Base-by-base conservation (phyloP, 371 early-diverging fungal genomes). In the Sporodiniella umbellata region DNA sequence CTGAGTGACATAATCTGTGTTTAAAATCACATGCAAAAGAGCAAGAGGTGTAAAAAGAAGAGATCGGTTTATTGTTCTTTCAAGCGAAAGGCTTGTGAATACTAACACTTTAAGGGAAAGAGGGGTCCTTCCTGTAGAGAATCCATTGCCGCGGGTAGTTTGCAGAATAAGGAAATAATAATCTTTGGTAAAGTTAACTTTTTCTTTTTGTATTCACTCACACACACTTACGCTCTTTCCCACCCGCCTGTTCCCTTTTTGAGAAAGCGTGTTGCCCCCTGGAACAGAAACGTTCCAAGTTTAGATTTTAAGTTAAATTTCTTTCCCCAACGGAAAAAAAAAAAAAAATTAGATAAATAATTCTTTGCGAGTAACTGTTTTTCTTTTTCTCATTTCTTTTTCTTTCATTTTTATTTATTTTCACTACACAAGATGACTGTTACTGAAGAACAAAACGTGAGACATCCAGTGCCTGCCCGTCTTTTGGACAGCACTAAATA, bases 391-490 rank as follows among this genome's bases (percentile, higher is more conserved):
- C 42, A 15, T 42, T 48, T 39, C 18, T 24, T 42, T 22, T 46
- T 28, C 33, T 39, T 21, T 31, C 42, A 48, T 17, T 17, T 33
- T 30, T 6, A 7, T 22, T 46, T 45, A 8, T 21, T 14, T 31
- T 10, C 15, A 35, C 4, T 11, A 8, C 4, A 14, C 47, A 44
- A 47, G 31, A 61, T 61, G 61, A 52, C 56, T 52, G 31, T 44
- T 42, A 48, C 50, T 33, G 48, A 58, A 42, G 45, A 37, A n/a
- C 17, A 45, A 25, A 23, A 44, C 12, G 19, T 28, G 12, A 40
- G 33, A 10, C 53, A 68, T 45, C 73, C 69, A 21, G 78, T 82
- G 22, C 79, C 83, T 33, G 42, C 56, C 21, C 70, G 83, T 31
- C 70, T 81, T n/a, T 57, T 83, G 43, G 74, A 82, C 51, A 40